Percentiles rank a stretch among this genome's conserved stretches.
Conservation (phyloP, 2,329 filamentous ascomycete genomes). For the Aquanectria penicillioides region DNA sequence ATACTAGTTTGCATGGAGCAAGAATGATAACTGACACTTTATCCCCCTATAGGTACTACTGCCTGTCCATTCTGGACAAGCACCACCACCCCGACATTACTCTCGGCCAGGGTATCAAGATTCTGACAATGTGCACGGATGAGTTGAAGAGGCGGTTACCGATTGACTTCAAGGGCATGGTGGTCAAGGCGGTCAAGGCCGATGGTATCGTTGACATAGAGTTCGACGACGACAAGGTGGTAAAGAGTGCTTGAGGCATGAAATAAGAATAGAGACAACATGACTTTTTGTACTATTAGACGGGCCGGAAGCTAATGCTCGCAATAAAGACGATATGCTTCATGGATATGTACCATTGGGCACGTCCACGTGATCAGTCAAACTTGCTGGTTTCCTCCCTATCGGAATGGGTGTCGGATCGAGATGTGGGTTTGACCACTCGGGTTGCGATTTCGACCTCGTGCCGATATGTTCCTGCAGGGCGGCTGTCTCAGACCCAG, state of each 20-base stretch:
- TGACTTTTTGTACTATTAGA: slow-evolving; percentile 52
- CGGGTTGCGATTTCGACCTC: not conserved
- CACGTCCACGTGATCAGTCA: not conserved
- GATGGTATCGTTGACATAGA: slow-evolving; percentile 88
- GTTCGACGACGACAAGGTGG: slow-evolving; percentile 83
- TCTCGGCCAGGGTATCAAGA: slow-evolving; percentile 88
- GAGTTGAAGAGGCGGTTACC: slow-evolving; percentile 97
- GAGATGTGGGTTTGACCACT: not conserved
- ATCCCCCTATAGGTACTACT: slow-evolving; percentile 84
- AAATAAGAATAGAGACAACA: slow-evolving; percentile 33
- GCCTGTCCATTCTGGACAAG: slow-evolving; percentile 96
- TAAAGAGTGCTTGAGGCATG: slow-evolving; percentile 64
- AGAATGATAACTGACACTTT: slow-evolving; percentile 36
- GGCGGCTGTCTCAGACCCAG: not conserved
- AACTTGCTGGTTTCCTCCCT: not conserved
- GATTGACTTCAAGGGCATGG: slow-evolving; percentile 98
- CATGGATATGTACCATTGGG: not conserved
- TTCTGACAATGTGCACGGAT: slow-evolving; percentile 93
- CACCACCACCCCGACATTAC: slow-evolving; percentile 96
- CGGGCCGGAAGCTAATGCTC: slow-evolving; percentile 37
- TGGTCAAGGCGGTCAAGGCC: slow-evolving; percentile 94
- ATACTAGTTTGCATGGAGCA: too few species aligned
- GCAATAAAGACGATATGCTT: slow-evolving; percentile 39
- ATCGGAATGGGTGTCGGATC: not conserved
- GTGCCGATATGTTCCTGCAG: slow-evolving; percentile 8